These are phyloP conservation scores for Talaromyces sp. DNA, from an alignment of 2,329 filamentous ascomycete species.

Conservation along the genomic window DNA sequence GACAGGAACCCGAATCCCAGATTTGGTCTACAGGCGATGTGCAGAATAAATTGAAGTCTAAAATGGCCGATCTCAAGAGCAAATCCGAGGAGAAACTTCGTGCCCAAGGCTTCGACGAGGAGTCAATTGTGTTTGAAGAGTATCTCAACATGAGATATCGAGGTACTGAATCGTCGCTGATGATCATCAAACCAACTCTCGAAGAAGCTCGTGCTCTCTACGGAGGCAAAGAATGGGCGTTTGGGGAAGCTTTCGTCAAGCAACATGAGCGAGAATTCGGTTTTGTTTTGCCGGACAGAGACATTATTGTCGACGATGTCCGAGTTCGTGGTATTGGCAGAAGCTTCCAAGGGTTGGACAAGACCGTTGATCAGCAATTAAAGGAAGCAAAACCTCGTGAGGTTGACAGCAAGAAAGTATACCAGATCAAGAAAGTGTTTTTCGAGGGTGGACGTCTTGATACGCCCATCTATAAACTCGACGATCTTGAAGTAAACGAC, in stretches of 20 bases:
- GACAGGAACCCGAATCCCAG: slow-evolving; percentile 66
- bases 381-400: slow-evolving; percentile 63
- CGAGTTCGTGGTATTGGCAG: slow-evolving; percentile 85
- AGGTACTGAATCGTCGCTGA: slow-evolving; percentile 85
- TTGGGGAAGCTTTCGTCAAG: slow-evolving; percentile 76
- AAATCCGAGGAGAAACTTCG: slow-evolving; percentile 65
- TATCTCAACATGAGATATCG: slow-evolving; percentile 93
- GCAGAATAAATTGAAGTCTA: slow-evolving; percentile 62
- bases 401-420: slow-evolving; percentile 59
- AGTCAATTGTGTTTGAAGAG: slow-evolving; percentile 78
- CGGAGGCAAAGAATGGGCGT: slow-evolving; percentile 70
- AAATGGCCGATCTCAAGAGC: slow-evolving; percentile 76
- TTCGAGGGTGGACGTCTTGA: slow-evolving; percentile 76
- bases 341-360: slow-evolving; percentile 74
- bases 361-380: slow-evolving; percentile 81
- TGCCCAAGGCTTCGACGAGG: slow-evolving; percentile 74
- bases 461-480: slow-evolving; percentile 79
- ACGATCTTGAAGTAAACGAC: slow-evolving; percentile 68
- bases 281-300: slow-evolving; percentile 78
- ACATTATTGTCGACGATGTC: slow-evolving; percentile 88
- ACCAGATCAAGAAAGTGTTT: slow-evolving; percentile 69
- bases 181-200: slow-evolving; percentile 72
- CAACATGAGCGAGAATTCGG: slow-evolving; percentile 93
- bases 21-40: slow-evolving; percentile 58
- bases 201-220: slow-evolving; percentile 60